Base-by-base conservation (phyloP, 371 early-diverging fungal species). In the Vairimorpha ceranae region DNA sequence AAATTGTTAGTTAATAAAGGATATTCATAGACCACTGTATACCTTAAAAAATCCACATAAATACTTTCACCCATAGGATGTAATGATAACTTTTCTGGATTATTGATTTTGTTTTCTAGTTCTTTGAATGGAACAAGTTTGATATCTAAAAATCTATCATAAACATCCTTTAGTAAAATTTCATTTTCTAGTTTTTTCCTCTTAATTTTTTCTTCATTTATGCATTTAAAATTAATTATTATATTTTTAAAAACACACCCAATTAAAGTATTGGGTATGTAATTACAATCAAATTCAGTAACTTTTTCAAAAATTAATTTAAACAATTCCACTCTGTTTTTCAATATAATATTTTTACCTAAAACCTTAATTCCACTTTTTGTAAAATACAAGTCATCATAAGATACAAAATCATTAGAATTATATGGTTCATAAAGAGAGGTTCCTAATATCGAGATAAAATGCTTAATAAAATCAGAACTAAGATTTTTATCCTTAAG, bases 381-480 rank as follows among this genome's bases (percentile, higher is more conserved):
- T 58, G 78, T 75, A 65, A 78, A 78, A 48, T 38, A 74, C 15
- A 27, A 45, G 17, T 78, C 78, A 23, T 78, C 75, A 60, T 74
- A 71, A 21, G 64, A 74, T 25, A 68, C 71, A 70, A 78, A 78
- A 19, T 71, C 67, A 67, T 78, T 61, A 29, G 36, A 35, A 29
- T 56, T 30, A 33, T 75, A 78, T 8, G 72, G 74, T n/a, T 48
- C 65, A 30, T 65, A 70, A 0, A 78, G 2, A 25, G 48, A 38
- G 14, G 23, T 36, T n/a, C 43, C 25, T 30, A 74, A 17, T 12
- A 74, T 67, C 15, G 65, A 70, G 25, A 74, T 41, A 61, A 78
- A 73, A 67, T 74, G 74, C 12, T 46, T 48, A 23, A 65, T 15
- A 56, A 73, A 70, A 27, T 65, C 60, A 0, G 15, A 36, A 10